Conservation (phyloP, 108 stramenopile species). For the Fistulifera pelliculosa region DNA sequence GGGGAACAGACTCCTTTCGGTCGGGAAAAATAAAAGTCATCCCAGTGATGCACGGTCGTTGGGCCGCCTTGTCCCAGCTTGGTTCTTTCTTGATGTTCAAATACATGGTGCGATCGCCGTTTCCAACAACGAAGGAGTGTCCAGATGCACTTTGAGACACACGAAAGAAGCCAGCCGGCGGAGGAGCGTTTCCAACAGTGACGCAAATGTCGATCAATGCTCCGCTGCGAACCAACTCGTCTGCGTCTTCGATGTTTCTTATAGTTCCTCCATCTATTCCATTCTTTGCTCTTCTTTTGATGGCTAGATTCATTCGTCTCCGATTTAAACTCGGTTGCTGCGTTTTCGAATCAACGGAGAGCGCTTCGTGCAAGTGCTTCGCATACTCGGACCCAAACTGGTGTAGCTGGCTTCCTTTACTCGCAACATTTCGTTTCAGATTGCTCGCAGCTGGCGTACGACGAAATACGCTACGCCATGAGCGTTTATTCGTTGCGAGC, state of each 20-base stretch:
- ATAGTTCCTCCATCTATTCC: background rate
- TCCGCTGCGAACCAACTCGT: constrained; percentile 39
- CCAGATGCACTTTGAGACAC: constrained; percentile 37
- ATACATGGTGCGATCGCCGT: constrained; percentile 28
- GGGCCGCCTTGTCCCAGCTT: constrained; percentile 83
- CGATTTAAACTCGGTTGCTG: constrained; percentile 18
- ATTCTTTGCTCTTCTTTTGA: background rate
- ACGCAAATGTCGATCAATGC: constrained; percentile 73
- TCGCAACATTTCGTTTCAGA: no score
- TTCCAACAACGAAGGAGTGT: background rate
- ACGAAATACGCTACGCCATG: no score
- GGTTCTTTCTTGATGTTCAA: constrained; percentile 78
- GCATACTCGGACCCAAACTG: constrained; percentile 83
- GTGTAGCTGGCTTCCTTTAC: background rate
- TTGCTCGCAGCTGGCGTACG: no score
- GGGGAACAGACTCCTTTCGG: constrained; percentile 78
- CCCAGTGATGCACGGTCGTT: constrained; percentile 79
- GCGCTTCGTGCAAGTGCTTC: constrained; percentile 39
- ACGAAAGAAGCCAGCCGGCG: constrained; percentile 73
- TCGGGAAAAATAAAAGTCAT: constrained; percentile 74
- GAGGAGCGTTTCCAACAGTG: constrained; percentile 48
- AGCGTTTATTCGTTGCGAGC: no score
- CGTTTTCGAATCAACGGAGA: constrained; percentile 19
- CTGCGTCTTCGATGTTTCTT: constrained; percentile 38
- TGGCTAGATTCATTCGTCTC: constrained; percentile 5